A percentile compares a stretch with the other conserved stretches of the same genome.
These are phyloP conservation scores for Diaporthe australafricana DNA, from an alignment of 2,329 filamentous ascomycete species.

Conservation along the genomic window DNA sequence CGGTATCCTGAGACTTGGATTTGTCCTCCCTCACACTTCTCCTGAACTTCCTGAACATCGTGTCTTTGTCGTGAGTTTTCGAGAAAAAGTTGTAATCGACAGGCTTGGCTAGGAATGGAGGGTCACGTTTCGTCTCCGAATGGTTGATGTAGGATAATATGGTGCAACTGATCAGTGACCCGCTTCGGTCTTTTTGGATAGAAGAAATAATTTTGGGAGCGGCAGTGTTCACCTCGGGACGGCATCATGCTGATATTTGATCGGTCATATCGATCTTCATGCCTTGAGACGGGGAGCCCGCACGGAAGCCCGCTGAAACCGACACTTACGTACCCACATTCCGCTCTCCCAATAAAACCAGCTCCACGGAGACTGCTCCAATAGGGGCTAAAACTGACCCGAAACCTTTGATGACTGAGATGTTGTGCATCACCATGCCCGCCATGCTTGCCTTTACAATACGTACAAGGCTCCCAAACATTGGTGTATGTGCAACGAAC, in stretches of 20 bases:
- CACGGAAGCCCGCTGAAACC: neutral
- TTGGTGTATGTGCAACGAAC: neutral
- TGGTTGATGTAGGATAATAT: neutral
- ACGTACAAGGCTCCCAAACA: neutral
- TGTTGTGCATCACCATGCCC: conserved; percentile 16
- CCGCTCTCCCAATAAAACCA: conserved; percentile 5
- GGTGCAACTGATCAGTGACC: neutral
- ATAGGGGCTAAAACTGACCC: conserved; percentile 30
- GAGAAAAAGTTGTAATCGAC: neutral
- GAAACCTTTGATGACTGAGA: conserved; percentile 31
- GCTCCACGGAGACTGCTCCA: neutral
- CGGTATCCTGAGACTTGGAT: too few relatives aligned
- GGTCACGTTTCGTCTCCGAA: neutral
- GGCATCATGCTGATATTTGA: conserved; percentile 20
- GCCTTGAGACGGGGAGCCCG: conserved; percentile 7
- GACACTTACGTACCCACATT: conserved; percentile 21
- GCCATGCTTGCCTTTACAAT: neutral
- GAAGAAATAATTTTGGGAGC: neutral
- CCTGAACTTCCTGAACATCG: conserved; percentile 32
- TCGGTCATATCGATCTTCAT: conserved; percentile 23
- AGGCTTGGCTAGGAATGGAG: neutral
- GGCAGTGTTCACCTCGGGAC: neutral
- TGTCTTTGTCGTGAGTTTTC: neutral
- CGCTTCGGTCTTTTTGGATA: neutral
- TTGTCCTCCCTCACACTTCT: neutral